Percentiles rank a stretch among this genome's conserved stretches.
Evolutionary conservation across 2,329 filamentous ascomycete genomes (phyloP).

Genomic region (Lanzia echinophila): DNA sequence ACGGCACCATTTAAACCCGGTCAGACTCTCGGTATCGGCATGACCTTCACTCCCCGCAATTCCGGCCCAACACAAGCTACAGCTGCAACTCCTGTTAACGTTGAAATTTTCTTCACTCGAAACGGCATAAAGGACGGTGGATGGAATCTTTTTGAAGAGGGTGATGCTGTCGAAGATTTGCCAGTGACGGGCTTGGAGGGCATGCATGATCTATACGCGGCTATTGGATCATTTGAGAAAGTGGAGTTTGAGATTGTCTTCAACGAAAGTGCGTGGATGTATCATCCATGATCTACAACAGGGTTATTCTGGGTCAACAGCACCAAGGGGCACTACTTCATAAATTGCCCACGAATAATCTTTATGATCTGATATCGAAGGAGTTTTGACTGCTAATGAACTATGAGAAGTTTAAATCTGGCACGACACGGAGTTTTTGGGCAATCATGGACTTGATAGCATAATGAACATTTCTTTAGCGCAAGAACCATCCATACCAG

Average conservation of each 20-base stretch:
- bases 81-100: conserved; percentile 33
- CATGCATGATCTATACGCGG: conserved; percentile 62
- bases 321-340: neutral
- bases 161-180: conserved; percentile 54
- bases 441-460: too few relatives aligned
- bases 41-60: conserved; percentile 44
- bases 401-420: too few relatives aligned
- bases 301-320: neutral
- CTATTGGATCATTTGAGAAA: conserved; percentile 64
- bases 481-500: too few relatives aligned
- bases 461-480: too few relatives aligned
- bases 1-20: conserved; percentile 55
- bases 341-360: neutral
- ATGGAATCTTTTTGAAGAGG: conserved; percentile 72
- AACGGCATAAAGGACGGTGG: conserved; percentile 52
- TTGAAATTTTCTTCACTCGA: conserved; percentile 64
- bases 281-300: conserved; percentile 25
- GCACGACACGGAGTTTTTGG: too few relatives aligned
- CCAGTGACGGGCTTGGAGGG: conserved; percentile 64
- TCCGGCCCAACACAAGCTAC: conserved; percentile 16
- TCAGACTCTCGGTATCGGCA: conserved; percentile 65
- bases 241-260: conserved; percentile 63
- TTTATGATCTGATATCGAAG: conserved; percentile 1
- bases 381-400: too few relatives aligned
- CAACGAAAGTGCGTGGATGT: conserved; percentile 52